Evolutionary conservation across 306 rosid genomes (phyloP), one percentile per base, ranked within the genome.

Genomic region (Castanea sativa): DNA sequence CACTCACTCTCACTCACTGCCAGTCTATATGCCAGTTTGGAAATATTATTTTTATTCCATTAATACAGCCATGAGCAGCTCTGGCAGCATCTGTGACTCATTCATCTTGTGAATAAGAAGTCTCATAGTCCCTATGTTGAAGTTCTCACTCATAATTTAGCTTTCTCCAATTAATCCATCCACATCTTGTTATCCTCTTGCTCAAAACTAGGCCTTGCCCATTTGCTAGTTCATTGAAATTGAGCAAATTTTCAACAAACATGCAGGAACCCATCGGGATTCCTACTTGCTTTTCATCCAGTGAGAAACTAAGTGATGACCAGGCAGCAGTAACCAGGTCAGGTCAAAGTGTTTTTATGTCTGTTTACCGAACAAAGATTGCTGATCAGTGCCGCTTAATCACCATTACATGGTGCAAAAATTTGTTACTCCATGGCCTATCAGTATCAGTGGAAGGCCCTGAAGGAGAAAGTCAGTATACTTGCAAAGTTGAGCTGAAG

Each of bases 401-500:
- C 87, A 90, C 92, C 14, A 78, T 93, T 74, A 89, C 92, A 5
- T 93, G 98, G 98, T 87, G 97, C 89, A 90, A 90, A 49, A 93
- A 91, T 20, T 70, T 90, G 53, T 43, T 93, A 45, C 89, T 93
- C 73, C 94, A 88, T 68, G 97, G 97, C 8, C 84, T 93, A 9
- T 89, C 98, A 5, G 90, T 93, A 0, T 86, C 95, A 25, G 83
- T 93, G 45, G 93, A 91, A 71, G 92, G 92, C 15, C 81, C 89
- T 5, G 85, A 85, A 49, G 90, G 97, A 67, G 97, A 91, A 43
- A 69, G 83, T n/a, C 97, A 90, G 43, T 83, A 88, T 74, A 77
- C 78, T 64, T 93, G 93, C 92, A 93, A 91, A 77, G 89, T 93
- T 38, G 98, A 93, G 91, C 88, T 91, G 29, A 93, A 93, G 87